Base-by-base conservation (phyloP, 805 yeast species). In the Wickerhamomyces subpelliculosus region DNA sequence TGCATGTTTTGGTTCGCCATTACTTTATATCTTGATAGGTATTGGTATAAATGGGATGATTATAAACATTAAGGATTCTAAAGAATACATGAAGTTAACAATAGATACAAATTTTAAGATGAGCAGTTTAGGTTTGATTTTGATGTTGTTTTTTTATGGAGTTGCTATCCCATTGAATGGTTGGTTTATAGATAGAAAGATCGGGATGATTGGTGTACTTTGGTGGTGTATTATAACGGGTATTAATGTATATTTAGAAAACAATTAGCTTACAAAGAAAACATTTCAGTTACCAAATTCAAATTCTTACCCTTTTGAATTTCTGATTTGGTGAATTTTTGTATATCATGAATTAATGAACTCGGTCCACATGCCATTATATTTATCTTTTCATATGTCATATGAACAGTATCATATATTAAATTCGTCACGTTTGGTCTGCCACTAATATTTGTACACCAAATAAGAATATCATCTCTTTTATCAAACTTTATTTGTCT, bases 1-100 rank as follows among this genome's bases (percentile, higher is more conserved):
- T 22, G 96, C 97, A 0, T 89, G 97, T 53, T 83, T 89, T 57
- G 97, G 97, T 0, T 87, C 96, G 1, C 97, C 97, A 0, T 61
- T 90, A 40, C 57, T 93, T 30, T 82, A 88, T 37, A 64, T 83
- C 31, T 63, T 93, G 10, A 67, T 89, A 28, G 95, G 97, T 0
- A 62, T 90, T 42, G 96, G 97, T 0, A 51, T 81, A 5, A 82
- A 84, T 47, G 88, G 90, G 0, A 43, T 85, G 25, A 42, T 78
- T 1, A 60, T 72, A 8, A 60, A 61, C 37, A 10, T 47, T n/a
- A 19, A 22, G 17, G 20, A n/a, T n/a, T 40, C 32, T 5, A 22
- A 23, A 5, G 33, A 14, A 26, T 34, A 26, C 25, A 38, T 49
- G 37, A 27, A 36, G 16, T 24, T 54, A 5, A 42, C 39, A 5